These are phyloP conservation scores for Daphne laureola DNA, from an alignment of 441 rosid species.

Conservation along the genomic window DNA sequence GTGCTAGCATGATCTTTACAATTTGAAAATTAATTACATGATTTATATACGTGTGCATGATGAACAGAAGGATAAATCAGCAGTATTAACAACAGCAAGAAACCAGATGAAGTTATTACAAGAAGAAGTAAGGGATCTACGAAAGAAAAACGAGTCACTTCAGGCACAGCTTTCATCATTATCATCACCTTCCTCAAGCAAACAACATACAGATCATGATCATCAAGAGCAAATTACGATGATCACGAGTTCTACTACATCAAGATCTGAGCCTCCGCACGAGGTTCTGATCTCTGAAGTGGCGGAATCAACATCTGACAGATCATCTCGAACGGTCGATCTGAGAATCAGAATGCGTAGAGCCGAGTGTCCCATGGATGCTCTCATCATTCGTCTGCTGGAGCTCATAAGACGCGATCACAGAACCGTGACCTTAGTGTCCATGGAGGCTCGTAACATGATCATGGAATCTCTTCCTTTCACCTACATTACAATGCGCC, in stretches of 20 bases:
- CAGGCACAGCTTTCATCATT: constrained; percentile 25
- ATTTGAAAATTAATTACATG: too few relatives aligned
- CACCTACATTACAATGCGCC: constrained; percentile 29
- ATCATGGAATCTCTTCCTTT: constrained; percentile 16
- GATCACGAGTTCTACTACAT: too few relatives aligned
- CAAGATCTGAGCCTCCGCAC: constrained; percentile 19
- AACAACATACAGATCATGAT: constrained; percentile 1
- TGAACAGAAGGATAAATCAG: constrained; percentile 60
- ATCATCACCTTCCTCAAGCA: too few relatives aligned
- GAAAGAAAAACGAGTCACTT: constrained; percentile 26
- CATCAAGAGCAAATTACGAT: too few relatives aligned
- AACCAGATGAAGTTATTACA: constrained; percentile 34
- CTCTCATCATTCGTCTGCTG: constrained; percentile 42
- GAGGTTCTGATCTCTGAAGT: constrained; percentile 22
- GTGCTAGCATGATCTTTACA: too few relatives aligned
- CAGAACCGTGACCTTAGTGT: constrained; percentile 33
- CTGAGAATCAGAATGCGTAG: constrained; percentile 37
- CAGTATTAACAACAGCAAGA: constrained; percentile 39
- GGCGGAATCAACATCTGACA: constrained; percentile 43
- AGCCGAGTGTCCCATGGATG: constrained; percentile 21
- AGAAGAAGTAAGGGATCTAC: constrained; percentile 34
- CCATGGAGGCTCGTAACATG: constrained; percentile 37
- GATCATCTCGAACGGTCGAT: constrained; percentile 21
- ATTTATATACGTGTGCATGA: neutral
- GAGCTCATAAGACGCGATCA: constrained; percentile 43